Percentiles rank a stretch among this genome's conserved stretches.
Conservation (phyloP, 176 grass and related monocot genomes). For the Triticum dicoccoides region DNA sequence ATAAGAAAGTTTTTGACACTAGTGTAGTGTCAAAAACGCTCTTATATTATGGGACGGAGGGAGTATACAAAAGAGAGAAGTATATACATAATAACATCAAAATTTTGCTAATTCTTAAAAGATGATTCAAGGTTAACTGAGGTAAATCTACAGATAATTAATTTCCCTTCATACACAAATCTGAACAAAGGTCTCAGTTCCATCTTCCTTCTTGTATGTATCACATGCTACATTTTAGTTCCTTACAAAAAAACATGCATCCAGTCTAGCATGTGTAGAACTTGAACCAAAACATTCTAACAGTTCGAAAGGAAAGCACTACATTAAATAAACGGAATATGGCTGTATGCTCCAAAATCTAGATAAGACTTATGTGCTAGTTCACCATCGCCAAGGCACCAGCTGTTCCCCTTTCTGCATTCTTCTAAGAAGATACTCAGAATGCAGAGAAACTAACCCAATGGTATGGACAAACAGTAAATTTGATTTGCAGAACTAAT, state of each 20-base stretch:
- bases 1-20: too few relatives aligned
- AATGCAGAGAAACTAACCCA: background rate
- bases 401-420: background rate
- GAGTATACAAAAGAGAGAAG: background rate
- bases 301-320: background rate
- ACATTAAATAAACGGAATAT: background rate
- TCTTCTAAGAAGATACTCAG: background rate
- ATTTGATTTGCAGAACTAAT: background rate
- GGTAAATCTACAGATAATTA: background rate
- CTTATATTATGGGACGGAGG: too few relatives aligned
- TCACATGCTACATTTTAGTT: background rate
- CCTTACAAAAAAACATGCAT: background rate
- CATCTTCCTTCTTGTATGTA: background rate
- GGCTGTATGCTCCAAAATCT: background rate
- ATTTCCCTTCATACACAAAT: background rate
- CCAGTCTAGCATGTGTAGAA: background rate
- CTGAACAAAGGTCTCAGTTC: background rate
- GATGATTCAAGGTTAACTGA: background rate
- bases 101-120: background rate
- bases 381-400: too few relatives aligned
- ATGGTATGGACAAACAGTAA: background rate
- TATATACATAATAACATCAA: background rate
- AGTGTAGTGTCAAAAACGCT: too few relatives aligned
- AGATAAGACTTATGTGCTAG: background rate
- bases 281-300: background rate